Base-by-base conservation (phyloP, 2,329 filamentous ascomycete species). In the Aspergillus carbonarius region DNA sequence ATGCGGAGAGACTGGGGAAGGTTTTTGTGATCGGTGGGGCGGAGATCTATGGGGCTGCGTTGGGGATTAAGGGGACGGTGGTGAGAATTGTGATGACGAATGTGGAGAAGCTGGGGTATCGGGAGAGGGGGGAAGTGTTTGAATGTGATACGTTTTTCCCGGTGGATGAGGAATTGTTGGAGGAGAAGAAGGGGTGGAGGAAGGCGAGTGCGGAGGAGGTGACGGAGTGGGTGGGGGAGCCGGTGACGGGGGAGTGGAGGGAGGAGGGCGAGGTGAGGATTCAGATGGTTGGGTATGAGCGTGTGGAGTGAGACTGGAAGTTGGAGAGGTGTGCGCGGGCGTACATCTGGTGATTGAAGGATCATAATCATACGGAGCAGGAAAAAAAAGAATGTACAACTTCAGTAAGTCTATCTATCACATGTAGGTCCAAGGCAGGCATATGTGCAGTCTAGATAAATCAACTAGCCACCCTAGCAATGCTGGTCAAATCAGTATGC, bases 11-110 rank as follows among this genome's bases (percentile, higher is more conserved):
- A 12, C 66, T 87, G 34, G 83, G 82, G 8, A 83, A 84, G 66
- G 82, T 92, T 3, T 98, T 93, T 74, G 85, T 98, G 44, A 97
- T 99, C 68, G 95, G 95, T 23, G 95, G 95, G 4, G 90, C 87
- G 57, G 89, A 92, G 77, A 88, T 98, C 64, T 99, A 98, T 76
- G 80, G 79, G 39, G 83, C 87, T 20, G 88, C 91, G 13, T 79
- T 98, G 70, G 53, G 64, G 10, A 56, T 72, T 44, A 18, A 17
- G n/a, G 44, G 52, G 23, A n/a, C n/a, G n/a, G 48, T 63, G 20
- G 57, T 78, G 37, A 61, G 76, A 55, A 71, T 78, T 62, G 68
- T 78, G 20, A 73, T 78, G 75, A 78, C 76, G 35, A 70, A 76
- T 66, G 70, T 78, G 47, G 67, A 71, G 49, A 70, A 68, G 63